Percentiles rank a stretch among this genome's conserved stretches.
Evolutionary conservation across 805 yeast species (phyloP).

Genomic region (Yamadazyma takamatsuzukensis): DNA sequence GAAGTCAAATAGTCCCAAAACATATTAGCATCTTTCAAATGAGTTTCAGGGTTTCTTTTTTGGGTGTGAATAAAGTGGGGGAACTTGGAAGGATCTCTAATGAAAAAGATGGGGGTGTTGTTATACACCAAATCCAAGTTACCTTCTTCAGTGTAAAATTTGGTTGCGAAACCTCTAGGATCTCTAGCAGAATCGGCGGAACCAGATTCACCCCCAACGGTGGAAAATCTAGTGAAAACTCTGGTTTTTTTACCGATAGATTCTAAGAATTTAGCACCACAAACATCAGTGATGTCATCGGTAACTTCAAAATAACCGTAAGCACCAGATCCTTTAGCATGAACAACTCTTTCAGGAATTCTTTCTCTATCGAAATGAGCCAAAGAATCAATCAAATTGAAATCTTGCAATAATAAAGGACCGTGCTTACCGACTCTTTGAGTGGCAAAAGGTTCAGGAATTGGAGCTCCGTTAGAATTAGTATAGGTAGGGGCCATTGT

Average conservation of each 20-base stretch:
- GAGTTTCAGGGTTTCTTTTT: conserved; percentile 80
- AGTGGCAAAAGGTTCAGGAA: conserved; percentile 70
- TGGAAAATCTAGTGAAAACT: conserved; percentile 72
- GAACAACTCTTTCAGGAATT: conserved; percentile 90
- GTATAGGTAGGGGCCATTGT: conserved; percentile 59
- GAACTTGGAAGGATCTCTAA: conserved; percentile 82
- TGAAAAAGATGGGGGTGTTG: conserved; percentile 81
- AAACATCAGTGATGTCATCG: conserved; percentile 73
- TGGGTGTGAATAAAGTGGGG: conserved; percentile 88
- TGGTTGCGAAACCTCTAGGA: conserved; percentile 81
- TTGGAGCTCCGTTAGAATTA: conserved; percentile 74
- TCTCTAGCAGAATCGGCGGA: conserved; percentile 82
- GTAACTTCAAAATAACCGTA: conserved; percentile 84
- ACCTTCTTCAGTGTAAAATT: conserved; percentile 81
- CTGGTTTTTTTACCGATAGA: conserved; percentile 77
- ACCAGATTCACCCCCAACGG: conserved; percentile 84
- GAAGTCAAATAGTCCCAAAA: conserved; percentile 79
- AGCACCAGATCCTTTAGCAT: conserved; percentile 93
- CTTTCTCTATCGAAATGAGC: conserved; percentile 90
- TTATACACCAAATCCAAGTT: conserved; percentile 81
- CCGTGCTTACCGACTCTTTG: conserved; percentile 75
- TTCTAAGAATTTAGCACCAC: conserved; percentile 66
- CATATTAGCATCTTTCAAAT: conserved; percentile 75
- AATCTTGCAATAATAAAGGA: conserved; percentile 78
- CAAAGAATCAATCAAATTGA: conserved; percentile 71